phyloP scores from a whole-genome alignment of 768 basidiomycete species.

The Tulasnella calospora region DNA sequence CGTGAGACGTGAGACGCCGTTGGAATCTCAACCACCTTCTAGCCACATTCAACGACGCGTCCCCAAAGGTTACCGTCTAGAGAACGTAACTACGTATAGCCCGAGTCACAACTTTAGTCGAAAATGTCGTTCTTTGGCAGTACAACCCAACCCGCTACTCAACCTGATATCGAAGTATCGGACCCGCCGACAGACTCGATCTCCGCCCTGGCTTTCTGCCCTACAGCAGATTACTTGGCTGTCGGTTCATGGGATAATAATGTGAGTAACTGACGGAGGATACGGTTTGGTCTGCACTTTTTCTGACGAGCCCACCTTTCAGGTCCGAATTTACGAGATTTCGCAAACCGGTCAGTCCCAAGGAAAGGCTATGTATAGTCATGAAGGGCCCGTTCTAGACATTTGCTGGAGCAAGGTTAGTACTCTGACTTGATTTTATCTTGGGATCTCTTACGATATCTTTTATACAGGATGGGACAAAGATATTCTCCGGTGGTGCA shows the following conservation, averaged over 20 bases:
- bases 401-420: constrained; percentile 88
- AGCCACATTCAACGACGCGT: neutral
- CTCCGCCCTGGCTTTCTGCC: constrained; percentile 77
- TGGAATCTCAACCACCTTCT: neutral
- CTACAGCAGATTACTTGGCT: constrained; percentile 81
- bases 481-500: constrained; percentile 86
- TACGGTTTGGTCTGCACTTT: neutral
- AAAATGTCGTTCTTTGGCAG: constrained; percentile 31
- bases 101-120: neutral
- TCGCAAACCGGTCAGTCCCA: constrained; percentile 70
- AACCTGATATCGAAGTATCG: constrained; percentile 63
- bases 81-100: neutral
- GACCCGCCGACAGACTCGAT: constrained; percentile 85
- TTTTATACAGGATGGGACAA: constrained; percentile 68
- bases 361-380: constrained; percentile 84
- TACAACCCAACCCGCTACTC: constrained; percentile 14
- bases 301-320: constrained; percentile 27
- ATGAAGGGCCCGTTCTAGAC: constrained; percentile 84
- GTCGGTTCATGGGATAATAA: constrained; percentile 73
- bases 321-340: constrained; percentile 93
- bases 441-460: constrained; percentile 16
- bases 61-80: neutral
- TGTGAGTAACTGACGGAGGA: neutral
- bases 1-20: constrained; percentile 6
- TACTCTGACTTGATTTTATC: constrained; percentile 12